Evolutionary conservation across 2,329 filamentous ascomycete species (phyloP).

Genomic region (Clonostachys byssicola): DNA sequence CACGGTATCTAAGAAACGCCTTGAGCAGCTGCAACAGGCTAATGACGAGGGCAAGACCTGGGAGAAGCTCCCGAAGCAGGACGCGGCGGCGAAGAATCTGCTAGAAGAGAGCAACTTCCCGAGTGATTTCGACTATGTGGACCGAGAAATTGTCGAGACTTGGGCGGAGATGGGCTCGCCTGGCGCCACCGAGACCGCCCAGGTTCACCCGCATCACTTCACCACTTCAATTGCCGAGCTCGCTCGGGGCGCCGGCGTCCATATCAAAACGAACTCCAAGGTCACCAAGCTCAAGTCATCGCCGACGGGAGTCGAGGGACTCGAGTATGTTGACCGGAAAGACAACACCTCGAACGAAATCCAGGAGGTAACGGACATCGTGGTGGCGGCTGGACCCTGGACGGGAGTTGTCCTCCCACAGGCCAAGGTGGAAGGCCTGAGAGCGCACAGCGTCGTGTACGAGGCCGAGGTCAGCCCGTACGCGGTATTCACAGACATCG

Average conservation of each 20-base stretch:
- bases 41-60: conserved; percentile 37
- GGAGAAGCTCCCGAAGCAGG: conserved; percentile 60
- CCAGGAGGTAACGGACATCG: conserved; percentile 44
- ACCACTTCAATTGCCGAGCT: conserved; percentile 79
- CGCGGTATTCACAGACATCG: conserved; percentile 83
- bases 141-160: conserved; percentile 56
- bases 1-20: conserved; percentile 26
- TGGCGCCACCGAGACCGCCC: conserved; percentile 73
- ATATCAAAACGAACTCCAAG: conserved; percentile 60
- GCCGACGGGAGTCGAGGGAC: conserved; percentile 45
- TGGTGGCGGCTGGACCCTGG: conserved; percentile 60
- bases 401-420: conserved; percentile 54
- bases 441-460: conserved; percentile 64
- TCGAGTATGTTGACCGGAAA: conserved; percentile 55
- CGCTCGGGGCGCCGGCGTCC: conserved; percentile 64
- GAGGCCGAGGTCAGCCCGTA: conserved; percentile 64
- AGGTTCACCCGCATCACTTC: conserved; percentile 91
- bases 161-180: conserved; percentile 78
- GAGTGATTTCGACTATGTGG: conserved; percentile 79
- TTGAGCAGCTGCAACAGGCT: conserved; percentile 18
- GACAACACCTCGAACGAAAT: conserved; percentile 28
- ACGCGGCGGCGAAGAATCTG: conserved; percentile 38
- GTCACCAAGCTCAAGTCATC: conserved; percentile 64
- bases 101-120: conserved; percentile 62
- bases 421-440: conserved; percentile 51